Base-by-base conservation (phyloP, 148 eudicot genomes). In the Simmondsia chinensis region DNA sequence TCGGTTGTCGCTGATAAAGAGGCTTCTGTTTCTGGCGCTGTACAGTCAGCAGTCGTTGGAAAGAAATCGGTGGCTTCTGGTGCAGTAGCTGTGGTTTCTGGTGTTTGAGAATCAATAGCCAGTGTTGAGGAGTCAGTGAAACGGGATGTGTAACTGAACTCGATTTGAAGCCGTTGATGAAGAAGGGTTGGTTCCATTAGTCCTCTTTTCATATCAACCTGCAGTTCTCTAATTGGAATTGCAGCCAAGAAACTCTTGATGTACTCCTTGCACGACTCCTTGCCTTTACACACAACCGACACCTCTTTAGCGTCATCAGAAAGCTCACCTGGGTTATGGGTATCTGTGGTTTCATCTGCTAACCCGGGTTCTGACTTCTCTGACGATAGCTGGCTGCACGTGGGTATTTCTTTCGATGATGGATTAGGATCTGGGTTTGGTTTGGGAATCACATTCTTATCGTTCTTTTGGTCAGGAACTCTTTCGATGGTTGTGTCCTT, bases 241-340 rank as follows among this genome's bases (percentile, higher is more conserved):
- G 95, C 80, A 5, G 95, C 95, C 73, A 86, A 73, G 47, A 86
- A 86, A 31, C 81, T 75, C 81, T 75, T 86, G 15, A 86, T 75
- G 41, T 82, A 85, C 76, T 81, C 83, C 49, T 78, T 81, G 45
- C 89, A 85, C 18, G 72, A 64, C 30, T 81, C 87, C 48, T 71
- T 82, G 7, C 91, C 93, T 39, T 49, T 52, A 36, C 72, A 70
- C 0, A 68, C 59, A 10, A 62, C 43, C 20, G 2, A 7, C 33
- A 74, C 65, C 52, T 72, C 64, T 17, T 50, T 56, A 11, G 30
- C 50, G 0, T 30, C 61, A 2, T 63, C 58, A 10, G n/a, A 41
- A 16, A 24, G 39, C 39, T 5, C 56, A 35, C 27, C 28, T 2
- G 43, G 9, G 9, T 29, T 21, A n/a, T 29, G 12, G 25, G 28